A percentile compares a stretch with the other conserved stretches of the same genome.
phyloP scores from a whole-genome alignment of 805 yeast genomes.

The Clavispora fructus region DNA sequence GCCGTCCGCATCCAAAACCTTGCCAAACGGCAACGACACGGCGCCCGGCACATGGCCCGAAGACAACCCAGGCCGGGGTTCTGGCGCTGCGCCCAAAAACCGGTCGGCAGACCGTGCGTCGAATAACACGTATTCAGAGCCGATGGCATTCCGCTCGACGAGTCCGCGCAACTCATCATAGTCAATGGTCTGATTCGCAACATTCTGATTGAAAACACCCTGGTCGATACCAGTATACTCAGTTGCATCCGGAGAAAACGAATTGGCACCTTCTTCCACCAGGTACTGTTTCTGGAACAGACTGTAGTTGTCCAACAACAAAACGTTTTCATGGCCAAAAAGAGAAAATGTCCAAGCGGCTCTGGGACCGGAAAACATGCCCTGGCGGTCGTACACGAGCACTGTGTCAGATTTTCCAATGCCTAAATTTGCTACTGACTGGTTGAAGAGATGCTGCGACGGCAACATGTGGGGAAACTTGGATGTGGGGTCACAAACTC shows the following conservation, averaged over 20 bases:
- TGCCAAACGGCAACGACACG: slow-evolving; percentile 66
- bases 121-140: slow-evolving; percentile 44
- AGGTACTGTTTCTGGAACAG: slow-evolving; percentile 43
- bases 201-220: slow-evolving; percentile 28
- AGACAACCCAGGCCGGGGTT: slow-evolving; percentile 82
- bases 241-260: slow-evolving; percentile 7
- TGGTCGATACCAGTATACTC: slow-evolving; percentile 17
- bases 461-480: slow-evolving; percentile 93
- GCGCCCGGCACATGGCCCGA: slow-evolving; percentile 90
- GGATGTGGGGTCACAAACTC: slow-evolving; percentile 35
- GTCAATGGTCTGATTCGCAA: slow-evolving; percentile 47
- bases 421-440: slow-evolving; percentile 52
- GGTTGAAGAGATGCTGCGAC: slow-evolving; percentile 46
- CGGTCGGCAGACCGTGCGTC: slow-evolving; percentile 82
- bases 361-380: slow-evolving; percentile 84
- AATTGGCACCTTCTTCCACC: slow-evolving; percentile 14
- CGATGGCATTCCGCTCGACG: slow-evolving; percentile 36
- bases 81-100: slow-evolving; percentile 76
- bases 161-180: slow-evolving; percentile 64
- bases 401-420: slow-evolving; percentile 50
- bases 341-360: slow-evolving; percentile 86
- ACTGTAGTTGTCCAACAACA: slow-evolving; percentile 64
- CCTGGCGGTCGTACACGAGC: slow-evolving; percentile 80
- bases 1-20: slow-evolving; percentile 47
- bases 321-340: slow-evolving; percentile 70